Evolutionary conservation across 2,329 filamentous ascomycete genomes (phyloP).

Genomic region (Aspergillus hortae): DNA sequence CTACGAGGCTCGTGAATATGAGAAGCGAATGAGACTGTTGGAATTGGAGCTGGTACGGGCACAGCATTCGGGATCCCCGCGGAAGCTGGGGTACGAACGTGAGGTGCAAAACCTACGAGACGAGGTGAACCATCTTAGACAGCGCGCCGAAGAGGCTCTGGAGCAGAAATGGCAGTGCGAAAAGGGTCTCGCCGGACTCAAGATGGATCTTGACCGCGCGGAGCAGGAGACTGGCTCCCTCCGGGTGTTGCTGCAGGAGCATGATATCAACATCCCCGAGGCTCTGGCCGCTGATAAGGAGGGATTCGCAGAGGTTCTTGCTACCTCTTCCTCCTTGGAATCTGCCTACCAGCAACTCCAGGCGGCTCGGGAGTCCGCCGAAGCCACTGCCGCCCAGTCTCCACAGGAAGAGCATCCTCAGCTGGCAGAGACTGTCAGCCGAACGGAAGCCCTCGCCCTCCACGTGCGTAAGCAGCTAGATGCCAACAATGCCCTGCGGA

Average conservation of each 20-base stretch:
- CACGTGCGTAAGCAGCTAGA: constrained; percentile 78
- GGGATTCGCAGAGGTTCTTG: constrained; percentile 46
- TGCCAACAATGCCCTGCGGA: constrained; percentile 71
- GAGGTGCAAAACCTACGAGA: constrained; percentile 76
- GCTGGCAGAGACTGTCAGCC: constrained; percentile 67
- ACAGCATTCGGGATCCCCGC: constrained; percentile 61
- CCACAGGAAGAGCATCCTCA: constrained; percentile 65
- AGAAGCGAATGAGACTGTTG: constrained; percentile 73
- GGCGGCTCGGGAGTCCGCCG: constrained; percentile 60
- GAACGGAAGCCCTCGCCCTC: constrained; percentile 73
- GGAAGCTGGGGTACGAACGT: constrained; percentile 74
- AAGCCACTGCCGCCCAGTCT: constrained; percentile 69
- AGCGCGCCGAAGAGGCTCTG: constrained; percentile 86
- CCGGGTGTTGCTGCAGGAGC: constrained; percentile 71
- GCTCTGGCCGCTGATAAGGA: constrained; percentile 47
- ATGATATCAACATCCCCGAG: constrained; percentile 72
- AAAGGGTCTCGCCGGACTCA: constrained; percentile 79
- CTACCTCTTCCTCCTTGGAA: constrained; percentile 69
- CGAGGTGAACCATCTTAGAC: constrained; percentile 79
- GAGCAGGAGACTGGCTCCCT: constrained; percentile 90
- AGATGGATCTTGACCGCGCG: constrained; percentile 94
- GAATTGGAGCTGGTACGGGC: constrained; percentile 76
- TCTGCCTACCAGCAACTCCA: constrained; percentile 73
- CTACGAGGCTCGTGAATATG: constrained; percentile 75
- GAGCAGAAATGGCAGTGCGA: constrained; percentile 97